Evolutionary conservation across 805 yeast genomes (phyloP), one percentile per base, ranked within the genome.

Genomic region (Wickerhamomyces chaumierensis): DNA sequence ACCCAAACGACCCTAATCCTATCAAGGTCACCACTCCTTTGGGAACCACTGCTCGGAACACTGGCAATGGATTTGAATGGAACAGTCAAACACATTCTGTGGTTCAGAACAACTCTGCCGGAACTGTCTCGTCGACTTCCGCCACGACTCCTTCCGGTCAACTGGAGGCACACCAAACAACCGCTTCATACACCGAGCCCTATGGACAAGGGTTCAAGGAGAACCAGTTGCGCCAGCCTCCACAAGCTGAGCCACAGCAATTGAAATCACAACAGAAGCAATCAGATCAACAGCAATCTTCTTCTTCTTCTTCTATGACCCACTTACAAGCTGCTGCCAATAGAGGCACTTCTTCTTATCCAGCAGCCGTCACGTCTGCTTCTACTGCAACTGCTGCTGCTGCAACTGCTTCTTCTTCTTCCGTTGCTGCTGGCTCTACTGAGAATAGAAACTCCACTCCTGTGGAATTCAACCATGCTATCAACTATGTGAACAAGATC

Each of bases 401-500:
- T 13, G 29, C 29, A n/a, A n/a, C n/a, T n/a, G n/a, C n/a, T n/a
- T n/a, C n/a, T n/a, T n/a, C n/a, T n/a, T n/a, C n/a, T n/a, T n/a
- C n/a, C n/a, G n/a, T n/a, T 25, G n/a, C 14, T 25, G n/a, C 29
- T 25, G 29, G n/a, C n/a, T n/a, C n/a, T 3, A 39, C 37, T 34
- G 49, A 45, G 3, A 48, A 55, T 28, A 53, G 49, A 39, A 29
- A 48, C 18, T 62, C 66, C 19, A 75, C 73, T 2, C 96, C 94
- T 36, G 90, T 87, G 15, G 97, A 92, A 62, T 90, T 92, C 66
- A 88, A 90, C 57, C 96, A 92, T 58, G 98, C 98, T 16, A 92
- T 92, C 46, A 81, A 81, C 49, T 92, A 92, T 53, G 99, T 92
- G 43, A 92, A 92, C 65, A 87, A 88, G 62, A 92, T 92, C 56